phyloP scores from a whole-genome alignment of 2,329 filamentous ascomycete genomes.

The Fusarium aywerte region DNA sequence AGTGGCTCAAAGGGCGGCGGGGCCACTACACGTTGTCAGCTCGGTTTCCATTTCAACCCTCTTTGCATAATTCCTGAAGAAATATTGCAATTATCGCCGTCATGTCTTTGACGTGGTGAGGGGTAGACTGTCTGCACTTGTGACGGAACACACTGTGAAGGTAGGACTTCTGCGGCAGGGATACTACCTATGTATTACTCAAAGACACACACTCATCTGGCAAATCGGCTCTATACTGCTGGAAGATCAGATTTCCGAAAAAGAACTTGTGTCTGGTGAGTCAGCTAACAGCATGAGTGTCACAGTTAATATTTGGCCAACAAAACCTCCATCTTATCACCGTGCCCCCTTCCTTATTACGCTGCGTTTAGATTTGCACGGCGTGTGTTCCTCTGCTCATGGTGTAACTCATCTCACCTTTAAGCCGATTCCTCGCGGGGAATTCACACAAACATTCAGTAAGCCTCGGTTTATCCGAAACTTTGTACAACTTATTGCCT shows the following conservation, averaged over 20 bases:
- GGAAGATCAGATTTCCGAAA: background rate
- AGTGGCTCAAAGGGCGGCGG: background rate
- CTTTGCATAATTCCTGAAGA: slow-evolving; percentile 6
- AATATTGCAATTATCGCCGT: slow-evolving; percentile 1
- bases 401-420: background rate
- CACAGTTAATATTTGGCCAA: background rate
- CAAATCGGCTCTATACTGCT: background rate
- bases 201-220: background rate
- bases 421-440: background rate
- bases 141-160: slow-evolving; percentile 6
- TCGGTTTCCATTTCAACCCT: slow-evolving; percentile 23
- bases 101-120: background rate
- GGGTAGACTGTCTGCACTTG: slow-evolving; percentile 7
- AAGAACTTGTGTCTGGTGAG: slow-evolving; percentile 5
- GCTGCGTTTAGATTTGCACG: background rate
- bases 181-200: background rate
- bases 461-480: background rate
- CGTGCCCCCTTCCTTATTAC: background rate
- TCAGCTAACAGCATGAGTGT: slow-evolving; percentile 1
- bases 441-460: background rate
- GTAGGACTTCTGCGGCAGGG: background rate
- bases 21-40: background rate
- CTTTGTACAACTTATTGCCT: background rate
- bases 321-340: background rate
- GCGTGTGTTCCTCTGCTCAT: background rate